phyloP scores from a whole-genome alignment of 768 basidiomycete species.

The Krasilnikovozyma curviuscula region DNA sequence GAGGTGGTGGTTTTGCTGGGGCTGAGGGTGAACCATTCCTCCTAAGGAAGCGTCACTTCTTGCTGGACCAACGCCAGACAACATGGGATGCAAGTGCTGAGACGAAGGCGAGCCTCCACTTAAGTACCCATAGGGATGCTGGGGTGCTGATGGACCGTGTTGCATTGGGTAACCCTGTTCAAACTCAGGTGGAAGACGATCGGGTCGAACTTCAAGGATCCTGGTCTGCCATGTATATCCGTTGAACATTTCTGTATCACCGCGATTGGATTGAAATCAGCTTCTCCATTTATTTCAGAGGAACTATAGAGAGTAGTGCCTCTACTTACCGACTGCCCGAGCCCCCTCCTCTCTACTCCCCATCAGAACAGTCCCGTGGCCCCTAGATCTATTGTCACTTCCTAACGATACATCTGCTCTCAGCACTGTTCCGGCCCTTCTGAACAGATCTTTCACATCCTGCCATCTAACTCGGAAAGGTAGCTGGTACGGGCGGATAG shows the following conservation, averaged over 20 bases:
- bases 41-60: background rate
- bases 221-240: slow-evolving; percentile 95
- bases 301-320: background rate
- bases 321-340: slow-evolving; percentile 45
- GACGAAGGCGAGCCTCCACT: background rate
- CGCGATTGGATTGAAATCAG: background rate
- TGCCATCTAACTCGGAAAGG: slow-evolving; percentile 98
- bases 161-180: too few species aligned
- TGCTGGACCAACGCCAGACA: slow-evolving; percentile 2
- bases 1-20: background rate
- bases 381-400: slow-evolving; percentile 15
- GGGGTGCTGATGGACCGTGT: slow-evolving; percentile 6
- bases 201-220: slow-evolving; percentile 73
- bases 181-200: slow-evolving; percentile 52
- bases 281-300: background rate
- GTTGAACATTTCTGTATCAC: slow-evolving; percentile 82
- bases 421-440: slow-evolving; percentile 76
- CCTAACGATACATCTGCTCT: slow-evolving; percentile 34
- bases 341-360: slow-evolving; percentile 88
- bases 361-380: slow-evolving; percentile 65
- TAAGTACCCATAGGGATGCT: background rate
- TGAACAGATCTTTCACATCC: slow-evolving; percentile 93
- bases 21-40: background rate
- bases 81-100: slow-evolving; percentile 6
- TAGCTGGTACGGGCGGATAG: slow-evolving; percentile 34